A percentile compares a stretch with the other conserved stretches of the same genome.
phyloP scores from a whole-genome alignment of 352 stramenopile species.

The Globisporangium canariense region DNA sequence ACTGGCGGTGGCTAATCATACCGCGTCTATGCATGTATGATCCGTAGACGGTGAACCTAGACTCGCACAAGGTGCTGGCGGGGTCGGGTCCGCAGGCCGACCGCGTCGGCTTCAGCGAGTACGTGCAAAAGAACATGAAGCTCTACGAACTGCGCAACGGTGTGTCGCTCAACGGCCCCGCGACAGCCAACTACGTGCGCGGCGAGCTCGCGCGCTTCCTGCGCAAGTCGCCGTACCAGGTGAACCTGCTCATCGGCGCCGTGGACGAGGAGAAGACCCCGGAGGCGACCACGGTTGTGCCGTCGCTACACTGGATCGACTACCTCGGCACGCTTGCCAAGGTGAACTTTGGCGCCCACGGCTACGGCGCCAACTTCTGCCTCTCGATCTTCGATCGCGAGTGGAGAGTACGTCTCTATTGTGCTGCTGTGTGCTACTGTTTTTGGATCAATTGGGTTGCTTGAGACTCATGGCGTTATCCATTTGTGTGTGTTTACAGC shows the following conservation, averaged over 20 bases:
- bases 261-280: slow-evolving; percentile 46
- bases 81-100: slow-evolving; percentile 75
- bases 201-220: slow-evolving; percentile 76
- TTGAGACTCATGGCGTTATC: slow-evolving; percentile 1
- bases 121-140: slow-evolving; percentile 92
- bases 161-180: slow-evolving; percentile 74
- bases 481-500: slow-evolving; percentile 23
- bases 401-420: slow-evolving; percentile 54
- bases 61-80: slow-evolving; percentile 82
- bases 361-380: slow-evolving; percentile 83
- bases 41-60: slow-evolving; percentile 55
- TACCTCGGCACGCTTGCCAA: slow-evolving; percentile 84
- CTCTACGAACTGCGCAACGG: slow-evolving; percentile 88
- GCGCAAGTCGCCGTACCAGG: slow-evolving; percentile 80
- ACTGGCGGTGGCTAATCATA: background rate
- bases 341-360: slow-evolving; percentile 85
- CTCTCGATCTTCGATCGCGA: slow-evolving; percentile 87
- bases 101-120: slow-evolving; percentile 81
- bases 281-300: slow-evolving; percentile 24
- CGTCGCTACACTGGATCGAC: slow-evolving; percentile 88
- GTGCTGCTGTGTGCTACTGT: background rate
- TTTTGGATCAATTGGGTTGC: background rate
- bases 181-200: slow-evolving; percentile 84
- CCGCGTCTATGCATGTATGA: background rate
- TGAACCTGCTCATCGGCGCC: slow-evolving; percentile 81